A percentile compares a stretch with the other conserved stretches of the same genome.
Conservation (phyloP, 805 yeast genomes). For the Metschnikowia borealis region DNA sequence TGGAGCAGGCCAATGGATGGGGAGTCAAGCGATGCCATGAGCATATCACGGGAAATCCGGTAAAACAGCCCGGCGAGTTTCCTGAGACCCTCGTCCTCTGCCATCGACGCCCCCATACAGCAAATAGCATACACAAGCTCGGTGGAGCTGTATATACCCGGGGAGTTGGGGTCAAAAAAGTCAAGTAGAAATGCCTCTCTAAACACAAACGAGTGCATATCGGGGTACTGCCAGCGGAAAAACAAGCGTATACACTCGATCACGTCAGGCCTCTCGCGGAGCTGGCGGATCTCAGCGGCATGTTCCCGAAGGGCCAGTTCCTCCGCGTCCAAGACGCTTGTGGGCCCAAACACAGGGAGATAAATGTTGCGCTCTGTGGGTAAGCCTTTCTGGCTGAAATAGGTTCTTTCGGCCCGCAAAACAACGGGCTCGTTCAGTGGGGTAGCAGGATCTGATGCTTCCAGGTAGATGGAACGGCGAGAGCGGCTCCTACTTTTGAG, state of each 20-base stretch:
- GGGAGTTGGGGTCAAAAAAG: conserved; percentile 11
- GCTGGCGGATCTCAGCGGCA: conserved; percentile 3
- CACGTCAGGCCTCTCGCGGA: conserved; percentile 8
- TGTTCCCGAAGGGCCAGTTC: conserved; percentile 7
- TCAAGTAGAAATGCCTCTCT: conserved; percentile 16
- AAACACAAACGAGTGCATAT: conserved; percentile 15
- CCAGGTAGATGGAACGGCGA: neutral
- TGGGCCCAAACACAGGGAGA: conserved; percentile 12
- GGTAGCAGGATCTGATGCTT: neutral
- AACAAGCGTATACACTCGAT: conserved; percentile 12
- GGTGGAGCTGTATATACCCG: conserved; percentile 9
- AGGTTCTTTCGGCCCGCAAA: conserved; percentile 6
- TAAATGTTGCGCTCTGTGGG: conserved; percentile 5
- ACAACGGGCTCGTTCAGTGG: neutral
- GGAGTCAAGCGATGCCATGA: conserved; percentile 9
- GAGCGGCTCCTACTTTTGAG: neutral
- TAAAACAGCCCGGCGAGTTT: conserved; percentile 7
- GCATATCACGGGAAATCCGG: conserved; percentile 8
- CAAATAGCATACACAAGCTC: conserved; percentile 14
- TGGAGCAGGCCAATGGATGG: conserved; percentile 12
- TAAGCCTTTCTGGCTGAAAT: conserved; percentile 7
- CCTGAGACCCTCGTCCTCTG: conserved; percentile 3
- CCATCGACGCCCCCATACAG: conserved; percentile 12
- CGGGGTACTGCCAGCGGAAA: conserved; percentile 17
- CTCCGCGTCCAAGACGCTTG: conserved; percentile 14